Evolutionary conservation across 805 yeast genomes (phyloP), one percentile per base, ranked within the genome.

Genomic region (Metschnikowia kunwiensis): DNA sequence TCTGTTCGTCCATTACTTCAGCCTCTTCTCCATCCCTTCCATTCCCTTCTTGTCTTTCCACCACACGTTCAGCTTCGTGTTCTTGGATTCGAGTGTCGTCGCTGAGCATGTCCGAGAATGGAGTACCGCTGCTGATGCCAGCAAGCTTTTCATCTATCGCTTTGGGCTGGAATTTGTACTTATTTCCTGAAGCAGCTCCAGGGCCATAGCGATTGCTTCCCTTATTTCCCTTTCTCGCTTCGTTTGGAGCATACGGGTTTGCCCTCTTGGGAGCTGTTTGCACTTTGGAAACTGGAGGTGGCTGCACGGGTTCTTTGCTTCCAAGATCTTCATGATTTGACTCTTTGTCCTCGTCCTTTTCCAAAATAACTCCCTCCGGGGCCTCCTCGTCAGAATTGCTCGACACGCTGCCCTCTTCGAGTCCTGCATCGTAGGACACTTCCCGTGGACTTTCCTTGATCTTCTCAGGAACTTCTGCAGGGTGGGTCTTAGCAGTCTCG

Each of bases 211-310:
- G 43, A 12, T 49, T 32, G 13, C 30, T 28, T n/a, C 42, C 34
- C 41, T 31, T 48, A 6, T 42, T 24, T 12, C 42, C 27, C 11
- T 28, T 27, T 30, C 42, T 26, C 3, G 45, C 25, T 1, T 44
- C 51, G 7, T 52, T 55, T 15, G 70, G 70, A 7, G 70, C 70
- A 42, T 65, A 66, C 4, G 70, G 70, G 35, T 65, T 65, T 10
- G 37, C 40, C 27, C 24, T 38, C 23, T 13, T 28, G 11, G 37
- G 37, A 9, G 14, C 33, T 9, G 27, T 14, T n/a, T 12, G 17
- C n/a, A 11, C 15, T 11, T 4, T 28, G 11, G 33, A 30, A 7
- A 29, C 26, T 23, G 48, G 41, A 17, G 56, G 52, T 21, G 50
- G 34, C 14, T 30, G 31, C 28, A 27, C 32, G 18, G 32, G 13